These are phyloP conservation scores for Singerocomus rubriflavus DNA, from an alignment of 1,284 basidiomycete species.

Conservation along the genomic window DNA sequence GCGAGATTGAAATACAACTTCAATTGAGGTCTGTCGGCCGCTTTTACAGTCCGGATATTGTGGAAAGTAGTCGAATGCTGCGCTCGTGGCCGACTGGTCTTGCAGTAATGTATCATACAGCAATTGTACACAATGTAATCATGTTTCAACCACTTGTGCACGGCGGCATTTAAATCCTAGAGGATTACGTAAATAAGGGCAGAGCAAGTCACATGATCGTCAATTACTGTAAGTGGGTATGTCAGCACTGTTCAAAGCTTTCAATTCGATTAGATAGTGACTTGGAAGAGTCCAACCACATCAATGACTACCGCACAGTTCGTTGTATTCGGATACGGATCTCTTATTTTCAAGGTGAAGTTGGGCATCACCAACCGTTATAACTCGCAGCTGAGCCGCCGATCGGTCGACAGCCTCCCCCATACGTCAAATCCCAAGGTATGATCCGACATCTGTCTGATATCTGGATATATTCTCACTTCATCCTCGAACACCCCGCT, in stretches of 20 bases:
- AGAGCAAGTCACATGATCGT: too few relatives aligned
- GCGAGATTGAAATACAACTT: slow-evolving; percentile 65
- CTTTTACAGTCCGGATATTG: too few relatives aligned
- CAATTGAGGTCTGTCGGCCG: slow-evolving; percentile 14
- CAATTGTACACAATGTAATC: too few relatives aligned
- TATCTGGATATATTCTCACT: neutral
- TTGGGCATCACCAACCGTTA: neutral
- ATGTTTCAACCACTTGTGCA: too few relatives aligned
- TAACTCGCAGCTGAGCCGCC: neutral
- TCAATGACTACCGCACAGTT: slow-evolving; percentile 36
- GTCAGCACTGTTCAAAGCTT: too few relatives aligned
- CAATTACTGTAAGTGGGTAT: too few relatives aligned
- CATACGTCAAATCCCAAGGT: slow-evolving; percentile 64
- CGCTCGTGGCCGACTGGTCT: neutral
- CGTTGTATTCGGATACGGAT: slow-evolving; percentile 79
- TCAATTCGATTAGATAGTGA: neutral
- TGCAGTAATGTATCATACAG: neutral
- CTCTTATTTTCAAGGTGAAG: slow-evolving; percentile 78
- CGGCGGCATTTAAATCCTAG: too few relatives aligned
- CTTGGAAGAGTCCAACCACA: neutral
- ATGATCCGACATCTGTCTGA: neutral
- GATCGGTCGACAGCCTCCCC: slow-evolving; percentile 57
- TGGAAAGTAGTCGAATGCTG: neutral
- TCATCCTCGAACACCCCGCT: neutral
- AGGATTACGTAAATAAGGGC: too few relatives aligned